phyloP scores from a whole-genome alignment of 2,329 filamentous ascomycete species.

The Fusarium praegraminearum region DNA sequence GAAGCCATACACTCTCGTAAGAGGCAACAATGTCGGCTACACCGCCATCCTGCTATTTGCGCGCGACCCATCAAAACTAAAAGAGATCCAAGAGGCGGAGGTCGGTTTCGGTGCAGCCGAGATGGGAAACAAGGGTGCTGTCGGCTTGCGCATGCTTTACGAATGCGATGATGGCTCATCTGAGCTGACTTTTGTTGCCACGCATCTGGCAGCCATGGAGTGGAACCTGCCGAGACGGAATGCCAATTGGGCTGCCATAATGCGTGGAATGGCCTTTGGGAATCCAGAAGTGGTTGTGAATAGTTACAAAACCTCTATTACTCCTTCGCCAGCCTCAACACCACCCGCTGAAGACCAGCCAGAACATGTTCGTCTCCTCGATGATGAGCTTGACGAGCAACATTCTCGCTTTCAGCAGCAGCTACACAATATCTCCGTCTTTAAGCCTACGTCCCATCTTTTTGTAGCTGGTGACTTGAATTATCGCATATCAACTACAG shows the following conservation, averaged over 20 bases:
- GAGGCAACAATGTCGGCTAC: conserved; percentile 84
- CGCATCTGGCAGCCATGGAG: conserved; percentile 92
- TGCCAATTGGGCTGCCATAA: conserved; percentile 87
- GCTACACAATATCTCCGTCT: conserved; percentile 74
- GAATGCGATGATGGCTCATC: conserved; percentile 55
- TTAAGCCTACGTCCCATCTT: conserved; percentile 78
- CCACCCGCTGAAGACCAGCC: conserved; percentile 43
- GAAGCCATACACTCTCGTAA: conserved; percentile 75
- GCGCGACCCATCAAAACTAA: conserved; percentile 70
- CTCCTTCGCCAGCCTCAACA: conserved; percentile 40
- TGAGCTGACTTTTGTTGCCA: conserved; percentile 85
- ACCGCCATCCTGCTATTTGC: conserved; percentile 90
- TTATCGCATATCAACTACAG: conserved; percentile 82
- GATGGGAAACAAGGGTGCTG: conserved; percentile 96
- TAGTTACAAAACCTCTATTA: conserved; percentile 43
- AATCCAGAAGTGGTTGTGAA: conserved; percentile 59
- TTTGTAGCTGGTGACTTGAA: conserved; percentile 95
- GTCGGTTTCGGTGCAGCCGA: conserved; percentile 87
- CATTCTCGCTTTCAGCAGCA: conserved; percentile 56
- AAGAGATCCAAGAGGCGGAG: conserved; percentile 78
- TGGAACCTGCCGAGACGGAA: conserved; percentile 80
- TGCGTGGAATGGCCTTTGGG: conserved; percentile 81
- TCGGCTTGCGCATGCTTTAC: conserved; percentile 80
- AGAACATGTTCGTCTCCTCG: conserved; percentile 52
- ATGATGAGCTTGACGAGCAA: conserved; percentile 52